Conservation (phyloP, 805 yeast species). For the Schwanniomyces occidentalis region DNA sequence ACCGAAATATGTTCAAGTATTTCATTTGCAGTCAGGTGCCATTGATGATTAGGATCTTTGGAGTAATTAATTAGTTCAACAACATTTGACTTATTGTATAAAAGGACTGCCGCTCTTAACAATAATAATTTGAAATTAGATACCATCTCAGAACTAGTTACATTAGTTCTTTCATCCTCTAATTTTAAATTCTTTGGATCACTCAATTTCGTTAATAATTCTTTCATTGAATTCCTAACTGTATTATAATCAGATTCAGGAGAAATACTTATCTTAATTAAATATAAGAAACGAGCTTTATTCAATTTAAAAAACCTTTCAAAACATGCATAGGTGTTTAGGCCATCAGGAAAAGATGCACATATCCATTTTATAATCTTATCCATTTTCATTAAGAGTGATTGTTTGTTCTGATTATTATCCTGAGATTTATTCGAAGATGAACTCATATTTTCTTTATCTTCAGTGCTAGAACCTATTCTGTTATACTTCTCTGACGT, state of each 20-base stretch:
- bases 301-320: conserved; percentile 53
- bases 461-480: conserved; percentile 8
- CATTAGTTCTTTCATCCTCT: conserved; percentile 24
- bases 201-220: conserved; percentile 54
- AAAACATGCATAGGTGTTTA: conserved; percentile 50
- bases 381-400: conserved; percentile 38
- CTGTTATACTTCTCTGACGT: conserved; percentile 45
- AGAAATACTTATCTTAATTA: conserved; percentile 54
- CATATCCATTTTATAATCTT: conserved; percentile 65
- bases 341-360: conserved; percentile 53
- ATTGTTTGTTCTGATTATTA: conserved; percentile 20
- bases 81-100: conserved; percentile 68
- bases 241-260: conserved; percentile 61
- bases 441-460: conserved; percentile 17
- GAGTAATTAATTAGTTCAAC: conserved; percentile 50
- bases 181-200: conserved; percentile 51
- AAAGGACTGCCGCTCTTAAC: conserved; percentile 58
- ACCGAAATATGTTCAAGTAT: conserved; percentile 59
- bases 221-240: conserved; percentile 61
- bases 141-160: conserved; percentile 50
- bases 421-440: conserved; percentile 1
- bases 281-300: conserved; percentile 58
- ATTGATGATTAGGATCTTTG: conserved; percentile 30
- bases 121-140: conserved; percentile 56
- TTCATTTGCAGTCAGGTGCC: conserved; percentile 45